Conservation (phyloP, 345 rosid genomes). For the Eucalyptus guilfoylei region DNA sequence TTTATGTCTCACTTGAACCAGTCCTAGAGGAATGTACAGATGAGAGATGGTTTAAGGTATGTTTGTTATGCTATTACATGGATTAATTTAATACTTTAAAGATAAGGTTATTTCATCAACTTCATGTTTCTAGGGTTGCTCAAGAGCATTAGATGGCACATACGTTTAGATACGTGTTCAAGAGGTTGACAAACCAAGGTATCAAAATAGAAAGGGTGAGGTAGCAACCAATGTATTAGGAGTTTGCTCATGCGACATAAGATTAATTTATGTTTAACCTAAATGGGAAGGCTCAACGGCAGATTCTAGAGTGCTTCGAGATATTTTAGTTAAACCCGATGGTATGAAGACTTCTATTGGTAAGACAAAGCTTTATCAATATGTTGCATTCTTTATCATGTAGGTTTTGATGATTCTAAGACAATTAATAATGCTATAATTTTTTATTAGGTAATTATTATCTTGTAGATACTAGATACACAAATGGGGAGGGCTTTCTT, state of each 20-base stretch:
- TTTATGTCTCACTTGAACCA: background rate
- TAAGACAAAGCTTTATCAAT: background rate
- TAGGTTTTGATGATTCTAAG: background rate
- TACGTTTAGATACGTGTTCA: too few relatives aligned
- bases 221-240: background rate
- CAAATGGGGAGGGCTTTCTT: background rate
- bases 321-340: background rate
- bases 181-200: background rate
- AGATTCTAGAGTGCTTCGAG: background rate
- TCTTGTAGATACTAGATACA: background rate
- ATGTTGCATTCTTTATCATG: background rate
- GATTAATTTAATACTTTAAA: background rate
- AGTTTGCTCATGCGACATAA: background rate
- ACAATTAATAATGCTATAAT: background rate
- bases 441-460: background rate
- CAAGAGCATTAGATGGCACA: background rate
- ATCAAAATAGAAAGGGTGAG: background rate
- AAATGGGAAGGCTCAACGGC: fast-evolving
- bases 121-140: background rate
- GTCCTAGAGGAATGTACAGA: fast-evolving
- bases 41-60: background rate
- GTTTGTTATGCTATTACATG: background rate
- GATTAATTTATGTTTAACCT: background rate
- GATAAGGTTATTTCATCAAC: background rate
- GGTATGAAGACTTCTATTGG: too few relatives aligned